Evolutionary conservation across 1,284 basidiomycete genomes (phyloP), one percentile per base, ranked within the genome.

Genomic region (Heimioporus retisporus): DNA sequence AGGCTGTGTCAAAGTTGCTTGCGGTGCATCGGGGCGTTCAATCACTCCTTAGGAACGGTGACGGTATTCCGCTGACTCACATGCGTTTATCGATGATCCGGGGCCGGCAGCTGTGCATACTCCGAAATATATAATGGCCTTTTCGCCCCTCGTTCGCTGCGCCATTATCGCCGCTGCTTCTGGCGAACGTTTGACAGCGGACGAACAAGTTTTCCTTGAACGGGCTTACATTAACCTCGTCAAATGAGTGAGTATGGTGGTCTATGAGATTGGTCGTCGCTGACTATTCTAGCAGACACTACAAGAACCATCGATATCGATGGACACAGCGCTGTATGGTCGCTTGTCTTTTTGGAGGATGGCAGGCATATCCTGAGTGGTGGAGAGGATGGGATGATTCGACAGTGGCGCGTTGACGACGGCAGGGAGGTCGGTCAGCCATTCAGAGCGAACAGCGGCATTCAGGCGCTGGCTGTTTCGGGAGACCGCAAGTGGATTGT

Each of bases 401-500:
- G 55, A 28, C 56, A 55, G 11, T 65, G 65, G 65, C 28, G 53
- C n/a, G 51, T 63, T 14, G 55, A 65, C 4, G 64, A 60, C 35
- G 55, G 64, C 8, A 54, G 55, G 50, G 60, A 61, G 56, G 55
- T 65, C 21, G 55, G 60, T 8, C 35, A 65, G 28, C 40, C 54
- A 14, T 44, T 59, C n/a, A 62, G 57, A 53, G 21, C 50, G 16
- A 54, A 16, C n/a, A 54, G 35, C 15, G 56, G 62, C 11, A 23
- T 66, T 16, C 55, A 43, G 35, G n/a, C 60, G 6, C 13, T 62
- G 6, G 62, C 58, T 3, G 23, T 64, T 14, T 70, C 69, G 13
- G 55, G 59, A 8, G 69, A 70, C 48, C 69, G 61, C 23, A 65
- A 60, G n/a, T 59, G 50, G 57, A 21, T 71, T 19, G 64, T 61